Conservation (phyloP, 345 rosid genomes). For the Brassica cretica region DNA sequence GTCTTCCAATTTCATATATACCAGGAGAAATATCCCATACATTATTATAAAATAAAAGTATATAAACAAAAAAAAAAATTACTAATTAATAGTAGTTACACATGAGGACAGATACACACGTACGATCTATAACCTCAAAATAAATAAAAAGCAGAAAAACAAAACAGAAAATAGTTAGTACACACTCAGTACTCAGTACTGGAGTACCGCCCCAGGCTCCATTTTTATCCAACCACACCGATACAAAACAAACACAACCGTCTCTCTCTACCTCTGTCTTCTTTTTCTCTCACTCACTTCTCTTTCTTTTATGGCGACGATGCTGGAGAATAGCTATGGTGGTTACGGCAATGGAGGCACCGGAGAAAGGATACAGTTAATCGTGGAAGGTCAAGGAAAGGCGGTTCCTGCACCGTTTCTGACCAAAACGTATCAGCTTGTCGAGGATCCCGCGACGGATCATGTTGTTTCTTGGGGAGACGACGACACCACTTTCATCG, state of each 20-base stretch:
- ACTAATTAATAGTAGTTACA: conserved; percentile 33
- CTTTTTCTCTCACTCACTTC: not conserved
- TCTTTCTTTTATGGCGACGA: conserved; percentile 23
- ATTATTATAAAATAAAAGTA: not conserved
- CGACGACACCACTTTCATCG: conserved; percentile 82
- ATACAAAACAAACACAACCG: conserved; percentile 25
- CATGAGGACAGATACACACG: conserved; percentile 41
- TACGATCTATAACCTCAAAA: conserved; percentile 30
- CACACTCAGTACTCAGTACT: conserved; percentile 35
- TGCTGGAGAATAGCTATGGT: conserved; percentile 34
- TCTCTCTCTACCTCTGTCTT: conserved; percentile 5
- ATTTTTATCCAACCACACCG: conserved; percentile 45
- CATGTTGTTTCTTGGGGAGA: conserved; percentile 95
- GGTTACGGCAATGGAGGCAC: conserved; percentile 25
- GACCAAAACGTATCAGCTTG: conserved; percentile 92
- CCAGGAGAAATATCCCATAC: conserved; percentile 22
- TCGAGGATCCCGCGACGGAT: conserved; percentile 85
- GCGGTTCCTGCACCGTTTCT: conserved; percentile 95
- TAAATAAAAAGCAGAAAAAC: conserved; percentile 6
- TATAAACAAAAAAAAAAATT: not conserved
- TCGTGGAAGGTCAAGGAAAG: conserved; percentile 76
- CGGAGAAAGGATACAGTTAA: conserved; percentile 73
- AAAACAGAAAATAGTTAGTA: conserved; percentile 19
- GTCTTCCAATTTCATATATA: conserved; percentile 20
- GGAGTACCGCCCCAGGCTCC: conserved; percentile 32